A percentile compares a stretch with the other conserved stretches of the same genome.
Evolutionary conservation across 2,329 filamentous ascomycete species (phyloP).

Genomic region (Chrysoporthe austroafricana): DNA sequence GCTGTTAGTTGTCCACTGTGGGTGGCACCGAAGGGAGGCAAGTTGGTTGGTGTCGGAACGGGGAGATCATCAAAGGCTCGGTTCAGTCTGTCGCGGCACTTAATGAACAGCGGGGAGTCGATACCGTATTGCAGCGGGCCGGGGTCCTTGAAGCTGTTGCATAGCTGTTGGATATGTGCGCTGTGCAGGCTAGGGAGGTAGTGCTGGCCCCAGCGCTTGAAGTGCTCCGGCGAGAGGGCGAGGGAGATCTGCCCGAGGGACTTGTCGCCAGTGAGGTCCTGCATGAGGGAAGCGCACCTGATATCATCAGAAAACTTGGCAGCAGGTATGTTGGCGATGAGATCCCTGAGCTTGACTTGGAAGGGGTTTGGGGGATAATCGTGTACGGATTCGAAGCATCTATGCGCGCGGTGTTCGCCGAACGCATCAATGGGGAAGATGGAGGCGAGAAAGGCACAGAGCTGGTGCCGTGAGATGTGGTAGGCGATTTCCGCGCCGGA

Average conservation of each 20-base stretch:
- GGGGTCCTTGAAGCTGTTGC: slow-evolving; percentile 65
- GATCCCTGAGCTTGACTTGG: slow-evolving; percentile 34
- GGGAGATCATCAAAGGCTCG: slow-evolving; percentile 52
- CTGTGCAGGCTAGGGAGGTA: slow-evolving; percentile 61
- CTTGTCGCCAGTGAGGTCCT: slow-evolving; percentile 50
- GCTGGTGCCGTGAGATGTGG: slow-evolving; percentile 53
- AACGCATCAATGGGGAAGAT: slow-evolving; percentile 45
- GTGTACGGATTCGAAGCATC: background rate
- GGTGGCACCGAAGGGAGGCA: background rate
- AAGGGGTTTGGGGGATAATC: background rate
- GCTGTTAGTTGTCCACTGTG: background rate
- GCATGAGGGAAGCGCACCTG: slow-evolving; percentile 50
- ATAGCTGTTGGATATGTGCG: slow-evolving; percentile 60
- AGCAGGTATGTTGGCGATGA: slow-evolving; percentile 44
- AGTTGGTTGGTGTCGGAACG: slow-evolving; percentile 45
- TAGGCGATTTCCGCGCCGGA: slow-evolving; percentile 48
- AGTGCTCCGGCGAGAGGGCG: slow-evolving; percentile 48
- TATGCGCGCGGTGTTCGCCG: slow-evolving; percentile 40
- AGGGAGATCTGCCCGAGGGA: slow-evolving; percentile 55
- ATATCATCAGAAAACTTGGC: slow-evolving; percentile 39
- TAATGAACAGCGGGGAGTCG: slow-evolving; percentile 54
- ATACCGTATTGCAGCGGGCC: slow-evolving; percentile 59
- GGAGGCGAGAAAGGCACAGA: slow-evolving; percentile 54
- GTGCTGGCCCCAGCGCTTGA: slow-evolving; percentile 58
- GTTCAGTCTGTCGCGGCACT: slow-evolving; percentile 54